Evolutionary conservation across 805 yeast species (phyloP), one percentile per base, ranked within the genome.

Genomic region (Saccharomycopsis sp.): DNA sequence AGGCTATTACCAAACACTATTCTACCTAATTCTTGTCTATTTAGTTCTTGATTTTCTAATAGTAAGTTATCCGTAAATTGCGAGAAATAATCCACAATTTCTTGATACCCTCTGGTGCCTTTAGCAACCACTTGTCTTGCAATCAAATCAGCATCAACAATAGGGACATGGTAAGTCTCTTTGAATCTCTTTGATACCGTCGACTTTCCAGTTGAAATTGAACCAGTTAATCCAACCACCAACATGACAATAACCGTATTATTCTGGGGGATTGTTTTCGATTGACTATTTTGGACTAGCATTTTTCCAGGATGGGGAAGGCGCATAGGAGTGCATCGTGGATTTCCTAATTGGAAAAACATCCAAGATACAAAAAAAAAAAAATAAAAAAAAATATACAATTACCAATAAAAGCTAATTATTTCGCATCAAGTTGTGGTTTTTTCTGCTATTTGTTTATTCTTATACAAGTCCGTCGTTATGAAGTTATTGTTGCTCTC

Each of bases 161-260:
- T 62, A 0, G 82, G 71, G 4, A 84, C 48, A 1, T 67, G 57
- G 56, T 79, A 71, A 8, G 75, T 63, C 7, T 75, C 72, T 3
- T 60, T 50, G 8, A 93, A 63, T 28, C 74, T 61, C 14, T 64
- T 57, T 0, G 96, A 85, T 0, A 85, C 97, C 0, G 97, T 90
- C 16, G 95, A 82, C 57, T 93, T 93, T 2, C 99, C 99, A n/a
- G 93, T 74, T 4, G 96, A 96, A 40, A 93, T 93, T 1, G 97
- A 96, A 1, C 99, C 99, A 0, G 98, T 93, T n/a, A 93, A 72
- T 1, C 99, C 99, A 4, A 93, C 74, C 26, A 93, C 72, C 37
- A 93, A 72, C 98, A 93, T 90, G 9, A 23, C 22, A 20, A n/a
- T n/a, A n/a, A n/a, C n/a, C n/a, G n/a, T n/a, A n/a, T n/a, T n/a